Conservation (phyloP, 768 basidiomycete genomes). For the Tulasnella sp. region DNA sequence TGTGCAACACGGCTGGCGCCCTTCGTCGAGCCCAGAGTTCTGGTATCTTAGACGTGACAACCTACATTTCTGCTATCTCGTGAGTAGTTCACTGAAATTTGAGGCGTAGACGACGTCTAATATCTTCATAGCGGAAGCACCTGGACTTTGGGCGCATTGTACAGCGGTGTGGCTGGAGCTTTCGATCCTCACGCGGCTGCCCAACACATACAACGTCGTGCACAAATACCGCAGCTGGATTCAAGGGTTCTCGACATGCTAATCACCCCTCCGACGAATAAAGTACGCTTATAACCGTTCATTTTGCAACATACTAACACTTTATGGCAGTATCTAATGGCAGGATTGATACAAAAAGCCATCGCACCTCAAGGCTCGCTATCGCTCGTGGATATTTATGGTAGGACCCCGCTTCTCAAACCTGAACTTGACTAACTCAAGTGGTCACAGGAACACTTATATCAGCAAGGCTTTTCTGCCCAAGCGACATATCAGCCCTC, state of each 20-base stretch:
- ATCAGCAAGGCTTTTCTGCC: constrained; percentile 41
- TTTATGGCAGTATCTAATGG: constrained; percentile 38
- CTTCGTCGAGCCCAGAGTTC: constrained; percentile 39
- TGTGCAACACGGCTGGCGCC: constrained; percentile 43
- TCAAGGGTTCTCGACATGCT: constrained; percentile 41
- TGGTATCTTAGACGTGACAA: constrained; percentile 42
- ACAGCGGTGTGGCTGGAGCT: constrained; percentile 41
- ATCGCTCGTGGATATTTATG: constrained; percentile 41
- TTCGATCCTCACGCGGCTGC: constrained; percentile 36
- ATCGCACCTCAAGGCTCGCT: constrained; percentile 38
- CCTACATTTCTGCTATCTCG: constrained; percentile 43
- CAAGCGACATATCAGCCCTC: constrained; percentile 37
- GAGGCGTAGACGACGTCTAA: not conserved
- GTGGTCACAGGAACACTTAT: constrained; percentile 40
- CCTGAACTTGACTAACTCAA: not conserved
- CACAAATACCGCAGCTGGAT: constrained; percentile 42
- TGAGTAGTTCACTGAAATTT: not conserved
- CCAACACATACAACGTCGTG: constrained; percentile 40
- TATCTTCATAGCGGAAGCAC: constrained; percentile 37
- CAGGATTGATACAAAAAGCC: constrained; percentile 41
- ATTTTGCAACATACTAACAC: constrained; percentile 7
- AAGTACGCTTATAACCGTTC: constrained; percentile 23
- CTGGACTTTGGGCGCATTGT: constrained; percentile 42
- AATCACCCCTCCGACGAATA: constrained; percentile 40
- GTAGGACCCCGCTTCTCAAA: not conserved